Conservation (phyloP, 495 filamentous ascomycete species). For the Penicillium riverlandense region DNA sequence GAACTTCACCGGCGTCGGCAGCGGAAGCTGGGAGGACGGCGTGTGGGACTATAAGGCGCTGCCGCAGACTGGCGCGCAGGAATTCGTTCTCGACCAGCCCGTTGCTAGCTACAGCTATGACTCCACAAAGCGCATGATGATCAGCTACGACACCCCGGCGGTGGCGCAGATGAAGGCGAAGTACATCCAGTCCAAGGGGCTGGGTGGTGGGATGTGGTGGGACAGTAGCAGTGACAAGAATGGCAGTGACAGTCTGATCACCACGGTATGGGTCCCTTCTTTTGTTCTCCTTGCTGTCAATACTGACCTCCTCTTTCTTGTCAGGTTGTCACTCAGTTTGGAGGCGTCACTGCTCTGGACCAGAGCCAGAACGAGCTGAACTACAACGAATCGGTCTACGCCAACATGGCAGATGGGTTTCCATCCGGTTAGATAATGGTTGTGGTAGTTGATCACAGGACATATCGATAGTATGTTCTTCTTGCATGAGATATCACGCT, state of each 20-base stretch:
- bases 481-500: too few relatives aligned
- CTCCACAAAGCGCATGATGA: conserved; percentile 43
- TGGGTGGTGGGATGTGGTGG: conserved; percentile 90
- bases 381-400: conserved; percentile 25
- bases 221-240: conserved; percentile 68
- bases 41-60: conserved; percentile 72
- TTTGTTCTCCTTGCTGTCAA: not conserved
- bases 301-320: not conserved
- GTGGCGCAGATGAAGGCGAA: conserved; percentile 54
- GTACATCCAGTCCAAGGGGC: conserved; percentile 54
- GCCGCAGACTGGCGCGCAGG: conserved; percentile 28
- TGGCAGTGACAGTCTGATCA: conserved; percentile 52
- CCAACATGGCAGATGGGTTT: conserved; percentile 25
- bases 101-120: conserved; percentile 69
- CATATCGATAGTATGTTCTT: too few relatives aligned
- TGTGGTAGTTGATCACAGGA: too few relatives aligned
- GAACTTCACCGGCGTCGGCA: conserved; percentile 59
- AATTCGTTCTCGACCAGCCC: conserved; percentile 7
- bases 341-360: conserved; percentile 18
- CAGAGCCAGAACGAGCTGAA: conserved; percentile 23
- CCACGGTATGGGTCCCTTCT: conserved; percentile 34
- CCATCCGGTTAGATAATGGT: not conserved
- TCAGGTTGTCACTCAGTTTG: conserved; percentile 24
- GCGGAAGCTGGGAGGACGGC: conserved; percentile 64
- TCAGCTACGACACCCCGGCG: conserved; percentile 68